Evolutionary conservation across 176 grass and related monocot genomes (phyloP), one percentile per base, ranked within the genome.

Genomic region (Aegilops speltoides): DNA sequence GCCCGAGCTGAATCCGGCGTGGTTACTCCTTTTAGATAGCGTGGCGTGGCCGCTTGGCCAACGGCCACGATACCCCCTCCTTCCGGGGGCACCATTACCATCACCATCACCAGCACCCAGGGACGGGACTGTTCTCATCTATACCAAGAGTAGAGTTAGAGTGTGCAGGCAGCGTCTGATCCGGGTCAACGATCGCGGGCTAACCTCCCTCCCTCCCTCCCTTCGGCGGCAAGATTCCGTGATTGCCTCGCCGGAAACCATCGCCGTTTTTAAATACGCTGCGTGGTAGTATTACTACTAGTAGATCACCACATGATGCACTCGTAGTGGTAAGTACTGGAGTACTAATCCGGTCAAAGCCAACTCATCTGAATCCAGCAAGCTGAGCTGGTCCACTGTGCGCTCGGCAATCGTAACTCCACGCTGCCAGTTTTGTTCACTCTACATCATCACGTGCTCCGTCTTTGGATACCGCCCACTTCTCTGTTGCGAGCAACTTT

Each of bases 111-210:
- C 38, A 10, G 41, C 41, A 12, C 10, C 41, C 41, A 43, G 10
- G 41, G 40, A 41, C 40, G 9, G 40, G 41, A 43, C 41, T 43
- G 10, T 12, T 43, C 41, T 43, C 40, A 43, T 43, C 40, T 37
- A 45, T 11, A 46, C 43, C 15, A 23, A 13, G 45, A n/a, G 23
- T 50, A 36, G 45, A n/a, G 23, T 62, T 50, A 36, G 45, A n/a
- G 23, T 62, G 34, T 26, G 4, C 13, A 71, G 41, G 23, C 72
- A 28, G 72, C 79, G 54, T 63, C 74, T 6, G 88, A 64, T 86
- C 73, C 41, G 80, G 67, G 85, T 87, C 81, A 91, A 84, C 67
- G 6, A 61, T 67, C 83, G 75, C 43, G 65, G 31, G 54, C 43
- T 56, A 56, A 56, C 7, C 52, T 20, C 17, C 46, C 45, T 8